Base-by-base conservation (phyloP, 73 alveolate genomes). In the Durusdinium trenchii region DNA sequence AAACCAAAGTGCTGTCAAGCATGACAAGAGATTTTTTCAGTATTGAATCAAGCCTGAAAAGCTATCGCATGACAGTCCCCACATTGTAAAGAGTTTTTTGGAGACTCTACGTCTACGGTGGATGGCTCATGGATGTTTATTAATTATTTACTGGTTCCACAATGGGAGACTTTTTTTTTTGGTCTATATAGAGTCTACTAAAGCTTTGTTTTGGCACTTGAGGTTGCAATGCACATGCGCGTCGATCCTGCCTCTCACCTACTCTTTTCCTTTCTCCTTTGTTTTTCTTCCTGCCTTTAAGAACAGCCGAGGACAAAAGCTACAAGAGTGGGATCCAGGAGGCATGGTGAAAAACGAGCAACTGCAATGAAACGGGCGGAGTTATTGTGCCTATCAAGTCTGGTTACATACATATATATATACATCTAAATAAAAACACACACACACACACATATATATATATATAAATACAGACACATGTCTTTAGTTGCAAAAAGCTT, bases 281-380 rank as follows among this genome's bases (percentile, higher is more conserved):
- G 32, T 57, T 57, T 12, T 57, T 57, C 69, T 57, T 57, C 23
- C 69, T 57, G 12, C 32, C 23, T 23, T 23, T 23, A 23, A 12
- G 32, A 57, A 57, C 69, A 18, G n/a, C 45, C 42, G 20, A 89
- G 96, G 96, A 67, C 67, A 89, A 89, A 51, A 43, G 46, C 52
- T 89, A 89, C 96, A 62, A 67, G 96, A 89, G 32, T 64, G 96
- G 86, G 60, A 54, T 89, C 30, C 71, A 57, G 51, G 86, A 89
- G 96, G 96, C 85, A n/a, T n/a, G n/a, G n/a, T 75, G 85, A 35
- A 35, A 51, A 7, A 38, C 36, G 85, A 0, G 36, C 36, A 0
- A 16, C 46, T 20, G 89, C 52, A 54, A 38, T 43, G 89, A 18
- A 40, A 42, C 57, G 18, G n/a, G 79, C 23, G 73, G 73, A 23